Percentiles rank a stretch among this genome's conserved stretches.
phyloP scores from a whole-genome alignment of 768 basidiomycete genomes.

The Trametes maxima region DNA sequence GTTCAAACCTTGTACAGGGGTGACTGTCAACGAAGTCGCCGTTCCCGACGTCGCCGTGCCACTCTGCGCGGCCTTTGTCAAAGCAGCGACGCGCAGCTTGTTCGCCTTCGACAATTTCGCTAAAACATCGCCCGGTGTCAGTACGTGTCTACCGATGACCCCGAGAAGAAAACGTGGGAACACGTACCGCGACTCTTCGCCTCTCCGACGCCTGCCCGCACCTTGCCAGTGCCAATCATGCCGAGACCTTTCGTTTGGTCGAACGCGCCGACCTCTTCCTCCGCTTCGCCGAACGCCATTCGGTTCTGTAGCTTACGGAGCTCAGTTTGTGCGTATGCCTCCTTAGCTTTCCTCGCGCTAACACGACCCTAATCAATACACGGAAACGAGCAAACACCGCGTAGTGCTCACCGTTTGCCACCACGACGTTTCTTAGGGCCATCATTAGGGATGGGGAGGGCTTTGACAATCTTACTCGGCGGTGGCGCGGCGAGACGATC shows the following conservation, averaged over 20 bases:
- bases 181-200: constrained; percentile 85
- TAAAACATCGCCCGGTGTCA: constrained; percentile 35
- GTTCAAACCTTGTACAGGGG: constrained; percentile 84
- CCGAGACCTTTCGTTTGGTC: constrained; percentile 98
- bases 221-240: constrained; percentile 95
- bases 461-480: constrained; percentile 90
- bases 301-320: constrained; percentile 96
- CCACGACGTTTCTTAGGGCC: constrained; percentile 95
- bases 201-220: constrained; percentile 86
- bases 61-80: constrained; percentile 72
- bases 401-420: constrained; percentile 75
- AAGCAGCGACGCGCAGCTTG: constrained; percentile 83
- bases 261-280: constrained; percentile 94
- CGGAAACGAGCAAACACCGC: background rate
- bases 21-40: constrained; percentile 90
- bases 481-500: constrained; percentile 92
- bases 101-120: constrained; percentile 97
- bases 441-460: constrained; percentile 92
- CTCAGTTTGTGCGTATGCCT: constrained; percentile 96
- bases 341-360: constrained; percentile 97
- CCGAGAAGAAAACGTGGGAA: background rate
- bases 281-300: constrained; percentile 93
- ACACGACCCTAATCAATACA: background rate
- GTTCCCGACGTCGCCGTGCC: constrained; percentile 70
- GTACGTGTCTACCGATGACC: background rate